A percentile compares a stretch with the other conserved stretches of the same genome.
Conservation (phyloP, 176 grass and related monocot species). For the Raddia guianensis region DNA sequence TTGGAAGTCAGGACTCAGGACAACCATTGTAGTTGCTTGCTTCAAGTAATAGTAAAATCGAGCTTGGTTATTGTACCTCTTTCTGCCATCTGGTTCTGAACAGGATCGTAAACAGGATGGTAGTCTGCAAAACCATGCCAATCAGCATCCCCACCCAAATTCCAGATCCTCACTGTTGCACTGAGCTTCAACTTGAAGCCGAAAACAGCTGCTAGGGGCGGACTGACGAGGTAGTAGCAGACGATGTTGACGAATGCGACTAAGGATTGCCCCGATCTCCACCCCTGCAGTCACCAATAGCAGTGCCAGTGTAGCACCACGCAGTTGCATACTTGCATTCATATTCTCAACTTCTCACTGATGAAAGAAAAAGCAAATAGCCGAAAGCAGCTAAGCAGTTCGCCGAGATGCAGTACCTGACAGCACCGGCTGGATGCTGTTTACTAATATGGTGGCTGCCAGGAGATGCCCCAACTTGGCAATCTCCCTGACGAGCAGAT, state of each 20-base stretch:
- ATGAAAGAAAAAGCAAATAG: too few relatives aligned
- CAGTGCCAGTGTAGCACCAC: too few relatives aligned
- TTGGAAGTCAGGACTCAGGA: too few relatives aligned
- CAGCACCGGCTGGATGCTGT: slow-evolving; percentile 79
- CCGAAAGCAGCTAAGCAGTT: not conserved
- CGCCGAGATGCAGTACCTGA: slow-evolving; percentile 48
- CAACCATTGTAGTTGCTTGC: too few relatives aligned
- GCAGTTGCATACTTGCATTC: too few relatives aligned
- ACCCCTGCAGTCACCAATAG: slow-evolving; percentile 40
- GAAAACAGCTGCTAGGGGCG: slow-evolving; percentile 62
- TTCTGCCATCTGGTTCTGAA: slow-evolving; percentile 72
- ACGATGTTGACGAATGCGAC: slow-evolving; percentile 67
- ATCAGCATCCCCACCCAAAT: slow-evolving; percentile 70
- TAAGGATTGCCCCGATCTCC: slow-evolving; percentile 68
- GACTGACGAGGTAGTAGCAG: slow-evolving; percentile 63
- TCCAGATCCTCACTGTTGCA: slow-evolving; percentile 39
- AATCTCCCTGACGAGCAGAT: slow-evolving; percentile 42
- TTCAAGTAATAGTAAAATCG: not conserved
- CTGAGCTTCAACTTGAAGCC: slow-evolving; percentile 67
- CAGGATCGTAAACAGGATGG: slow-evolving; percentile 56
- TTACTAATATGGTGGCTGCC: slow-evolving; percentile 62
- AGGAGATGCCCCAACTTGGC: slow-evolving; percentile 65
- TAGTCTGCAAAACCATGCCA: slow-evolving; percentile 59
- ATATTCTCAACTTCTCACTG: too few relatives aligned
- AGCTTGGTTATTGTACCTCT: slow-evolving; percentile 41